Percentiles rank a stretch among this genome's conserved stretches.
Conservation (phyloP, 2,329 filamentous ascomycete species). For the Exserohilum turcica region DNA sequence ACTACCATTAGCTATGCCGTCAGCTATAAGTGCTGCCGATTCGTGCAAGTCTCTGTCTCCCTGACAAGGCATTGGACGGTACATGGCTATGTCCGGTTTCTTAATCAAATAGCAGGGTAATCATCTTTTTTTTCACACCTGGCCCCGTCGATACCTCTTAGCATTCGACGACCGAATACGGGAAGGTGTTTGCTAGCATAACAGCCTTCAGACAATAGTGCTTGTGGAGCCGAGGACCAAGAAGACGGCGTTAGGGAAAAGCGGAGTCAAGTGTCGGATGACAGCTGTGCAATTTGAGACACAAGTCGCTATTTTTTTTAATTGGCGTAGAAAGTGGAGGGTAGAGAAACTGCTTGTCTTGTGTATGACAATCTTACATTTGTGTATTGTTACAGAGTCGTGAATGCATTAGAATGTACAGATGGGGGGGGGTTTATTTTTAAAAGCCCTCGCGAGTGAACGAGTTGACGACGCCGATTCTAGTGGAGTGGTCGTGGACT, state of each 20-base stretch:
- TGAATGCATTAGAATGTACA: constrained; percentile 16
- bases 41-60: not conserved
- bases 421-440: not conserved
- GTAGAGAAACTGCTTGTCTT: not conserved
- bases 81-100: constrained; percentile 3
- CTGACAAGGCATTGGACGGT: not conserved
- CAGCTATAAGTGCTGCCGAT: not conserved
- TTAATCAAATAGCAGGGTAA: not conserved
- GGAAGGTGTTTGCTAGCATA: constrained; percentile 3
- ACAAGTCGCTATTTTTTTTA: not conserved
- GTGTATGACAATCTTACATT: constrained; percentile 13
- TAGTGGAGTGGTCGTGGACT: not conserved
- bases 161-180: constrained; percentile 9
- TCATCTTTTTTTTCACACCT: not conserved
- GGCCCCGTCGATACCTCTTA: constrained; percentile 5
- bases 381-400: constrained; percentile 16
- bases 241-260: not conserved
- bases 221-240: not conserved
- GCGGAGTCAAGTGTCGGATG: not conserved
- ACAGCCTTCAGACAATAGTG: not conserved
- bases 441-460: not conserved
- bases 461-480: not conserved
- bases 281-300: not conserved
- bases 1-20: not conserved
- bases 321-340: not conserved